Conservation (phyloP, 2,329 filamentous ascomycete species). For the Hymenoscyphus linearis region DNA sequence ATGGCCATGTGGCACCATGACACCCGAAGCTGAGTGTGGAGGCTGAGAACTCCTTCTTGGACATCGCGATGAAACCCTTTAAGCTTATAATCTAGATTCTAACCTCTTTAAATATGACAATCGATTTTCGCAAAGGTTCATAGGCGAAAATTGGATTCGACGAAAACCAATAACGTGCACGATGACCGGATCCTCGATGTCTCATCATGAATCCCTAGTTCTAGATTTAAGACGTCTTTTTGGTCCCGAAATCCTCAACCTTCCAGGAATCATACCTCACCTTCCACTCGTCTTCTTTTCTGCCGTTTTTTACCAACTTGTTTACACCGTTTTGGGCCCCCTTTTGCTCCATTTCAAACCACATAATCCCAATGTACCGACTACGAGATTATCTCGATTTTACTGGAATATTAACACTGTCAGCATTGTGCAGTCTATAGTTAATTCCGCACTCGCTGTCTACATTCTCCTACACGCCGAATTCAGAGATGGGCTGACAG, state of each 20-base stretch:
- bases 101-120: background rate
- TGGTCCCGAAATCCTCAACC: constrained; percentile 2
- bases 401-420: constrained; percentile 6
- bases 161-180: background rate
- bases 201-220: background rate
- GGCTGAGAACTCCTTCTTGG: background rate
- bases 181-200: background rate
- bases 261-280: constrained; percentile 5
- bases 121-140: background rate
- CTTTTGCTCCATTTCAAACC: constrained; percentile 2
- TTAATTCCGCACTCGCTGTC: constrained; percentile 7
- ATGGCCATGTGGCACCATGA: background rate
- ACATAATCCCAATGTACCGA: background rate
- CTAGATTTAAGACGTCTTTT: background rate
- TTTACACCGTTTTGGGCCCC: constrained; percentile 4
- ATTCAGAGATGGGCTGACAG: constrained; percentile 7
- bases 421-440: constrained; percentile 7
- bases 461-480: constrained; percentile 6
- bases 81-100: background rate
- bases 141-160: background rate
- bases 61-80: too few relatives aligned
- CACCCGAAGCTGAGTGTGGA: background rate
- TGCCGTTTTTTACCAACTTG: constrained; percentile 6
- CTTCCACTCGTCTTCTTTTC: constrained; percentile 3
- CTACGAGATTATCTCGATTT: background rate